phyloP scores from a whole-genome alignment of 768 basidiomycete species.

The Glaciozyma antarctica region DNA sequence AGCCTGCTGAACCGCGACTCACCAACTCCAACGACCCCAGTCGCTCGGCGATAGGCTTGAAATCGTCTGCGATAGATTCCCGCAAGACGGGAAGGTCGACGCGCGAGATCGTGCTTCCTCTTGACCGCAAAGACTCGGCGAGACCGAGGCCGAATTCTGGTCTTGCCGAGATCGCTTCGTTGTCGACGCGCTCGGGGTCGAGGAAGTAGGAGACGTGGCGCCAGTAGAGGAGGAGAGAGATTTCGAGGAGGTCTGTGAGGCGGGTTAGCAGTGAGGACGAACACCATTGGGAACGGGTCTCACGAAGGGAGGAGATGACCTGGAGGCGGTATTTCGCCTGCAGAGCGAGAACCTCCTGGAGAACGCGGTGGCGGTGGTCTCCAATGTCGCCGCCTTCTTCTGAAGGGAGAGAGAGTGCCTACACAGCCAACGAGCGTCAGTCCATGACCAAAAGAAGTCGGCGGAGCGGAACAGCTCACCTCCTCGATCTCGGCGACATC shows the following conservation, averaged over 20 bases:
- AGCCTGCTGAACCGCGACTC: slow-evolving; percentile 33
- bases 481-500: slow-evolving; percentile 62
- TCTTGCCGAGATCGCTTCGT: slow-evolving; percentile 37
- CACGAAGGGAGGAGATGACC: slow-evolving; percentile 53
- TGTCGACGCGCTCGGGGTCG: slow-evolving; percentile 38
- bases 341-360: slow-evolving; percentile 60
- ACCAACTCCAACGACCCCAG: slow-evolving; percentile 50
- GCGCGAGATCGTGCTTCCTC: background rate
- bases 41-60: slow-evolving; percentile 48
- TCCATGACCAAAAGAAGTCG: background rate
- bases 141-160: slow-evolving; percentile 27
- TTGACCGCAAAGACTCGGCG: background rate
- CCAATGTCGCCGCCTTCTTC: slow-evolving; percentile 41
- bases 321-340: slow-evolving; percentile 40
- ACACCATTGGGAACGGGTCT: slow-evolving; percentile 30
- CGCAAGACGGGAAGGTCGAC: slow-evolving; percentile 24
- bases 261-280: background rate
- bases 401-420: slow-evolving; percentile 45
- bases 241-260: slow-evolving; percentile 47
- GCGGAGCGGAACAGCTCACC: slow-evolving; percentile 41
- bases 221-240: slow-evolving; percentile 70
- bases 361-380: slow-evolving; percentile 37
- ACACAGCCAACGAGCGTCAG: background rate
- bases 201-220: slow-evolving; percentile 63
- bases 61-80: slow-evolving; percentile 45